Evolutionary conservation across 225 moss, liverwort and hornwort species (phyloP), one percentile per base, ranked within the genome.

Genomic region (Pseudisothecium myosuroides): DNA sequence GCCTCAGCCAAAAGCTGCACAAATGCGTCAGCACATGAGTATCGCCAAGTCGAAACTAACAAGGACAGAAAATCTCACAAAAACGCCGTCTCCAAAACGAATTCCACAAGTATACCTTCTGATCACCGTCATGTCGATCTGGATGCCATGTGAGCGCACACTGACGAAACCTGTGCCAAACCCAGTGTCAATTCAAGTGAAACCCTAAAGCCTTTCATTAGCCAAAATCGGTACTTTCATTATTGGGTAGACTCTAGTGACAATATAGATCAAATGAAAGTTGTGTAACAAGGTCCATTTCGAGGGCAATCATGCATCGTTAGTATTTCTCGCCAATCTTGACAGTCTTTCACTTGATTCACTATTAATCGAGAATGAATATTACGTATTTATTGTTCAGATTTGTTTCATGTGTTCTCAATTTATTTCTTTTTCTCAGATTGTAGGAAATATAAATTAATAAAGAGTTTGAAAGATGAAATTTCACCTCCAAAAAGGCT

Each of bases 121-220:
- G 92, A 75, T 93, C 89, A 83, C 94, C 94, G 87, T 87, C 83
- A 72, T 94, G 94, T 90, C 94, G 93, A 91, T 94, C 94, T 87
- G 94, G 94, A 89, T 94, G 94, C 94, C 94, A 94, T 47, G 91
- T 88, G 69, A 94, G 93, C 52, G 94, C 94, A 82, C 91, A 92
- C 80, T 91, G 94, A 84, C 93, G 90, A 88, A 94, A 94, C 75
- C 94, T 94, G 93, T 71, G 78, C 56, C 79, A 88, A 87, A 68
- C 75, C 76, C 87, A 83, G 31, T 27, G 61, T 13, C 10, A 79
- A 36, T 73, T 74, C 24, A 88, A 52, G 8, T 49, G 39, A 82
- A 61, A 47, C 41, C 17, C 54, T 12, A 21, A 32, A 59, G 59
- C 18, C 59, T 39, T 80, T 39, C 39, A 28, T 18, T 18, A 58